A percentile compares a stretch with the other conserved stretches of the same genome.
phyloP scores from a whole-genome alignment of 305 asterid species.

The Fraxinus velutina region DNA sequence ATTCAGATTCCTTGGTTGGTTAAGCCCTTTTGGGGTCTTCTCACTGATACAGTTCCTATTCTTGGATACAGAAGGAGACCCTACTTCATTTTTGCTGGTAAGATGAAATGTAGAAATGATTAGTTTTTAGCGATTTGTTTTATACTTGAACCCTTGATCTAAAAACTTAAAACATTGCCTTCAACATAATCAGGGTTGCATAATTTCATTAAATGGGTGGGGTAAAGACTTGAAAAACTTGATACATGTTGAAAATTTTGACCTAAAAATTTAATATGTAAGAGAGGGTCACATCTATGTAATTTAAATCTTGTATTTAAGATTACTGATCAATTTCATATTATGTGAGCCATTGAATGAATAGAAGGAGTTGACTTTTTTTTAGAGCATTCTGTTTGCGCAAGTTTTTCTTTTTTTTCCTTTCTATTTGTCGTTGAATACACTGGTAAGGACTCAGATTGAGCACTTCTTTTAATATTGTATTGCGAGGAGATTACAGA shows the following conservation, averaged over 20 bases:
- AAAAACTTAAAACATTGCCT: neutral
- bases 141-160: neutral
- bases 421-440: neutral
- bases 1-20: slow-evolving; percentile 64
- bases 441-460: neutral
- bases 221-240: neutral
- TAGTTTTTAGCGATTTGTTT: neutral
- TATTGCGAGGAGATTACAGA: neutral
- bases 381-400: neutral
- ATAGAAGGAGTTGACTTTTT: neutral
- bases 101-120: neutral
- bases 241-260: neutral
- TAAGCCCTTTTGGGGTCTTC: slow-evolving; percentile 62
- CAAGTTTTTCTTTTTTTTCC: neutral
- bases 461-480: neutral
- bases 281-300: neutral
- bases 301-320: neutral
- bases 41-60: slow-evolving; percentile 54
- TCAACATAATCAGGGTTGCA: neutral
- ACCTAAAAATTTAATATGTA: neutral
- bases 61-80: slow-evolving; percentile 53
- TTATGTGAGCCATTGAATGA: slow-evolving; percentile 12
- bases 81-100: slow-evolving; percentile 58
- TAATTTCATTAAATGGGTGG: neutral
- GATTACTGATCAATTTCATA: neutral